These are phyloP conservation scores for Lichtheimia hyalospora DNA, from an alignment of 371 early-diverging fungal genomes.

Conservation along the genomic window DNA sequence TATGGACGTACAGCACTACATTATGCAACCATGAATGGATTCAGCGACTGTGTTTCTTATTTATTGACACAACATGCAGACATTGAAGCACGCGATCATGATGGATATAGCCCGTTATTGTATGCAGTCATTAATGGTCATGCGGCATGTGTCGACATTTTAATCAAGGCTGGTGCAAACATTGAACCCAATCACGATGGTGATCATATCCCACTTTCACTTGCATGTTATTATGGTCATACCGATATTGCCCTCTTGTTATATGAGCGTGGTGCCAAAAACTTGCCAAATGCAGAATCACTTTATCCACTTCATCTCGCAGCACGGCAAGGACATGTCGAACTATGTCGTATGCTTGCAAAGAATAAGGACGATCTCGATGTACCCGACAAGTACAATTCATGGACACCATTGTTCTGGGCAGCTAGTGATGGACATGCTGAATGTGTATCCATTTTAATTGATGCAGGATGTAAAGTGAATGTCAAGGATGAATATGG, in stretches of 20 bases:
- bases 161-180: conserved; percentile 66
- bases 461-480: conserved; percentile 80
- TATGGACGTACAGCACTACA: conserved; percentile 90
- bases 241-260: conserved; percentile 80
- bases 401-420: conserved; percentile 96
- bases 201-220: conserved; percentile 70
- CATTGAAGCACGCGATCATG: conserved; percentile 78
- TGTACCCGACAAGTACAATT: conserved; percentile 82
- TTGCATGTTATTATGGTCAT: conserved; percentile 92
- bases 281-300: conserved; percentile 71
- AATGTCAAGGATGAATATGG: conserved; percentile 82
- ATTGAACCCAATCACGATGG: conserved; percentile 64
- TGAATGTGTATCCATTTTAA: conserved; percentile 76
- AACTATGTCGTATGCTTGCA: conserved; percentile 73
- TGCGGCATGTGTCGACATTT: conserved; percentile 67
- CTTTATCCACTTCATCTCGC: conserved; percentile 88
- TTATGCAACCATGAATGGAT: conserved; percentile 92
- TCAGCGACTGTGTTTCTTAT: conserved; percentile 66
- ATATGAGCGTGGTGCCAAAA: conserved; percentile 70
- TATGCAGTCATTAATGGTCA: conserved; percentile 87
- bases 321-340: conserved; percentile 82
- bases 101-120: conserved; percentile 84
- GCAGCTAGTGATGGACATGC: conserved; percentile 91
- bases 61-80: conserved; percentile 63
- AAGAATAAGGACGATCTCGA: conserved; percentile 74